Conservation (phyloP, 768 basidiomycete genomes). For the Boletus subparvulus region DNA sequence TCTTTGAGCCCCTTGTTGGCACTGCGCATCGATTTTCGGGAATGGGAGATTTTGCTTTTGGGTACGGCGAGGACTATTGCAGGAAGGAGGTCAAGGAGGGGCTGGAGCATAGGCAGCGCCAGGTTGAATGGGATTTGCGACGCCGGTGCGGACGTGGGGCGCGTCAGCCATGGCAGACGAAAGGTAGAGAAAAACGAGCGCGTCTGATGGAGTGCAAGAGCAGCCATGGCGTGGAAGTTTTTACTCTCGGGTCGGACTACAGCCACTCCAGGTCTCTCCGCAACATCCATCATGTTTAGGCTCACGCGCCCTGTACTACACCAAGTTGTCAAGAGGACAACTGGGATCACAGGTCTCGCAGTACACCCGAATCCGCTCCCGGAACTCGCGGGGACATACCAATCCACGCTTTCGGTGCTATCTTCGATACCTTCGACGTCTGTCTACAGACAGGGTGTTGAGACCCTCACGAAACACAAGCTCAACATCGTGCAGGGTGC, state of each 20-base stretch:
- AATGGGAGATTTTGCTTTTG: slow-evolving; percentile 91
- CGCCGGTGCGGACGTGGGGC: slow-evolving; percentile 15
- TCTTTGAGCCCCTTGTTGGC: slow-evolving; percentile 95
- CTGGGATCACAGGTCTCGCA: slow-evolving; percentile 80
- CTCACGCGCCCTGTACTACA: slow-evolving; percentile 69
- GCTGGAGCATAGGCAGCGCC: slow-evolving; percentile 42
- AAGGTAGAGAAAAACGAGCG: slow-evolving; percentile 26
- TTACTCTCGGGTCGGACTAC: background rate
- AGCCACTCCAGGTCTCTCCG: slow-evolving; percentile 16
- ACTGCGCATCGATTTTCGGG: slow-evolving; percentile 90
- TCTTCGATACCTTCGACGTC: slow-evolving; percentile 73
- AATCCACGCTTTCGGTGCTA: slow-evolving; percentile 70
- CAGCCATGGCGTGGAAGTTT: slow-evolving; percentile 36
- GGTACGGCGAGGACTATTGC: slow-evolving; percentile 90
- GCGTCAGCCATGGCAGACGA: slow-evolving; percentile 26
- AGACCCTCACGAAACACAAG: slow-evolving; percentile 80
- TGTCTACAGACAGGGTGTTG: slow-evolving; percentile 86
- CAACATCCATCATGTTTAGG: slow-evolving; percentile 61
- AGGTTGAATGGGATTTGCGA: slow-evolving; percentile 34
- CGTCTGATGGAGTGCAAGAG: slow-evolving; percentile 37
- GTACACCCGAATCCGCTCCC: slow-evolving; percentile 87
- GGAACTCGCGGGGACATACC: slow-evolving; percentile 70
- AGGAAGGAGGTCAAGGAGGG: slow-evolving; percentile 75
- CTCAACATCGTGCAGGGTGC: slow-evolving; percentile 69
- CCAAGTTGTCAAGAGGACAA: slow-evolving; percentile 68